phyloP scores from a whole-genome alignment of 2,329 filamentous ascomycete genomes.

The Aureobasidium namibiae region DNA sequence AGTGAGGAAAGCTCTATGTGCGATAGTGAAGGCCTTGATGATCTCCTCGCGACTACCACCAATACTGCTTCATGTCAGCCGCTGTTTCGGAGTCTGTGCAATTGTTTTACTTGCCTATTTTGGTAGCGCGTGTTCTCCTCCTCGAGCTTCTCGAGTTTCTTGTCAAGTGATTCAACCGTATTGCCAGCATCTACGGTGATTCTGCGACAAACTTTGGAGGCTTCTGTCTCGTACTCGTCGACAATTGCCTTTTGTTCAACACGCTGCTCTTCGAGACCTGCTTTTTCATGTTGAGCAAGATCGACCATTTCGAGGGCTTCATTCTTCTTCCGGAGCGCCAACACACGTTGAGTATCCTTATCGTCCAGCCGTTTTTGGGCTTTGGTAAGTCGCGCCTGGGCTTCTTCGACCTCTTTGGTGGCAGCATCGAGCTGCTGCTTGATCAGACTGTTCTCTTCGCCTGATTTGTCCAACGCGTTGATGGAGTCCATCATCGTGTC shows the following conservation, averaged over 20 bases:
- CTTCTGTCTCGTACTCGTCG: constrained; percentile 19
- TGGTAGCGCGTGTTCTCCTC: constrained; percentile 11
- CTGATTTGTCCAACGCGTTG: constrained; percentile 35
- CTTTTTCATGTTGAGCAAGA: constrained; percentile 24
- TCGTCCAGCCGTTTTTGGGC: constrained; percentile 24
- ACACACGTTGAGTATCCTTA: constrained; percentile 26
- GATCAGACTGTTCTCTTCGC: constrained; percentile 25
- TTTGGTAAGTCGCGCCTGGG: constrained; percentile 22
- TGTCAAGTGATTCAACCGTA: constrained; percentile 25
- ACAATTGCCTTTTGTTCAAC: constrained; percentile 24
- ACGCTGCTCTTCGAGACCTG: constrained; percentile 22
- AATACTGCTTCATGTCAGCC: constrained; percentile 15
- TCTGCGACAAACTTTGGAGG: constrained; percentile 19
- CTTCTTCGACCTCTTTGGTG: constrained; percentile 20
- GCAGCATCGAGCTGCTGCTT: constrained; percentile 27
- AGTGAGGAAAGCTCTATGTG: constrained; percentile 12
- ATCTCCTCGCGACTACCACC: constrained; percentile 27
- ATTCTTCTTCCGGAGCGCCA: constrained; percentile 36
- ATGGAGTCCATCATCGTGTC: constrained; percentile 43
- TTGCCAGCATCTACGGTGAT: constrained; percentile 24
- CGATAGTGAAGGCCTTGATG: not conserved
- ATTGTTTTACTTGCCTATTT: not conserved
- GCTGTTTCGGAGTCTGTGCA: not conserved
- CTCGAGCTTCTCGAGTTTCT: constrained; percentile 24
- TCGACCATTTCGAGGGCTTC: constrained; percentile 28